Base-by-base conservation (phyloP, 73 alveolate species). In the Stentor coeruleus region DNA sequence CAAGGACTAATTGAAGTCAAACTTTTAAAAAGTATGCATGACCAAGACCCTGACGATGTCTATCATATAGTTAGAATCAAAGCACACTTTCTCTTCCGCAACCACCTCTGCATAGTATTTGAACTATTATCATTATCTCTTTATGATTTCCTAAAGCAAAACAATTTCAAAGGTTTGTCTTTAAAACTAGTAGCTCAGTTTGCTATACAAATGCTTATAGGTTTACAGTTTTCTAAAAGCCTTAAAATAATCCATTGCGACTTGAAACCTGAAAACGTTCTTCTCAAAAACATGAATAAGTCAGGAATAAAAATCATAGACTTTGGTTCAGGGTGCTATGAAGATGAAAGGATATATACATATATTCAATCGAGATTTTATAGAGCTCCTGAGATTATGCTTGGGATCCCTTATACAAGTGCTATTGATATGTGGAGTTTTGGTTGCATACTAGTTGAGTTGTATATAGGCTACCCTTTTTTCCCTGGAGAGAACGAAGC, bases 371-470 rank as follows among this genome's bases (percentile, higher is more conserved):
- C 98, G 59, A 84, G 99, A 81, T 95, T 90, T 84, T 96, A 96
- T 84, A 81, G 99, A 84, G 97, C 98, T 11, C 99, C 99, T 35
- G 99, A 96, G 84, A 93, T 96, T 3, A 96, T 96, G 81, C 93
- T 96, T 42, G 99, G 99, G 11, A 88, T 94, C 72, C 91, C 93
- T 38, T 96, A 96, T 85, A 93, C 97, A 49, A 90, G 89, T 39
- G 95, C 96, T n/a, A 96, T 94, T 36, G 99, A 96, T 91, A 96
- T 96, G 95, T 96, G 99, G 99, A 90, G 98, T 59, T 91, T 96
- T 74, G 99, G 95, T 30, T 96, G 99, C 90, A 89, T 96, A 3
- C 89, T 96, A 3, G 89, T 90, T 82, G 99, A 96, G 85, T 83
- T 96, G 59, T 81, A 85, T 40, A 83, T 90, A 0, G 99, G 99